A percentile compares a stretch with the other conserved stretches of the same genome.
Conservation (phyloP, 164 flowering plant species). For the Tetracentron sinense region DNA sequence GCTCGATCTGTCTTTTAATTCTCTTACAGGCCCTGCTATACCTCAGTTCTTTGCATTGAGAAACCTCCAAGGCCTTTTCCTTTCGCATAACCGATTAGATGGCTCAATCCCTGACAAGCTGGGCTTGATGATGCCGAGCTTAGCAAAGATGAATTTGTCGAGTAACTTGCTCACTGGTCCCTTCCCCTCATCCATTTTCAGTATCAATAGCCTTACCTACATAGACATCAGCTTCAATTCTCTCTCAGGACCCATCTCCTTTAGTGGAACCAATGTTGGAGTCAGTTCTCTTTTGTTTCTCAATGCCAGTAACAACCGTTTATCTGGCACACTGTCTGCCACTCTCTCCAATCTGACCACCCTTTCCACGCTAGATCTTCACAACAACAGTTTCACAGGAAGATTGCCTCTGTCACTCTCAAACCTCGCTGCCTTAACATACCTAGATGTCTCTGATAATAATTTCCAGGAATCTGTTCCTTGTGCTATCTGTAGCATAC, state of each 20-base stretch:
- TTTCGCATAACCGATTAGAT: conserved; percentile 45
- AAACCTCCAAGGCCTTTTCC: conserved; percentile 51
- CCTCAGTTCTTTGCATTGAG: conserved; percentile 27
- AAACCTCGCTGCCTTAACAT: conserved; percentile 38
- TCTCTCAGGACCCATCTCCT: conserved; percentile 39
- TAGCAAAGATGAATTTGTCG: conserved; percentile 50
- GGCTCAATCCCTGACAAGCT: conserved; percentile 44
- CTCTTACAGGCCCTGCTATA: conserved; percentile 34
- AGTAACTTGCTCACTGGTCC: conserved; percentile 38
- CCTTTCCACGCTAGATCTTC: conserved; percentile 52
- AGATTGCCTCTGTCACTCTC: conserved; percentile 39
- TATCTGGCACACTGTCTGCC: conserved; percentile 36
- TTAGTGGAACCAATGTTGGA: conserved; percentile 9
- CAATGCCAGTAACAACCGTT: conserved; percentile 51
- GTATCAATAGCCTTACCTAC: conserved; percentile 36
- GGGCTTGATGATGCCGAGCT: conserved; percentile 34
- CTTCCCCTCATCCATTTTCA: conserved; percentile 38
- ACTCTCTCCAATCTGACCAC: conserved; percentile 37
- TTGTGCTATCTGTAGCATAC: conserved; percentile 41
- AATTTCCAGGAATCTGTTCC: conserved; percentile 36
- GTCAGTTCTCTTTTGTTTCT: conserved; percentile 40
- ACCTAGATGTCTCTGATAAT: conserved; percentile 57
- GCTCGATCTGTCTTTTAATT: conserved; percentile 55
- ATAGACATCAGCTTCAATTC: conserved; percentile 49
- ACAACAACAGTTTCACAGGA: conserved; percentile 47